Evolutionary conservation across 2,329 filamentous ascomycete species (phyloP).

Genomic region (Verruconis gallopava): DNA sequence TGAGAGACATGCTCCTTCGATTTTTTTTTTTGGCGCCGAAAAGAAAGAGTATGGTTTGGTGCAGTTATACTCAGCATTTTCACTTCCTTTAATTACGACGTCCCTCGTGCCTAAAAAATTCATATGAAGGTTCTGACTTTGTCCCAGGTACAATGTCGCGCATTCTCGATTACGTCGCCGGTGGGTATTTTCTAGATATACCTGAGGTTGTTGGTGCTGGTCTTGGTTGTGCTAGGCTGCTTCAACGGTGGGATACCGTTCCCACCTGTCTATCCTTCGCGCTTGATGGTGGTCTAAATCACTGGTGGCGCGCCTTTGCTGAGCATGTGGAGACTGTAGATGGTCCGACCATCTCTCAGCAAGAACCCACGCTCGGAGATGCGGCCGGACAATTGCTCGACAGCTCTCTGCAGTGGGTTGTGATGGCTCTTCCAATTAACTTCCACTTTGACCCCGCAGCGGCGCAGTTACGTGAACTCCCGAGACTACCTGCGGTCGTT

Average conservation of each 20-base stretch:
- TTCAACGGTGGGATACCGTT: conserved; percentile 50
- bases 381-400: conserved; percentile 12
- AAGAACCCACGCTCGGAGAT: conserved; percentile 10
- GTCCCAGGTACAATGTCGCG: too few relatives aligned
- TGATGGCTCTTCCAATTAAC: conserved; percentile 44
- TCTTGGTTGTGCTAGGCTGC: conserved; percentile 43
- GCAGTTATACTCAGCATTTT: too few relatives aligned
- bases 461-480: conserved; percentile 33
- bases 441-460: conserved; percentile 46
- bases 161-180: conserved; percentile 48
- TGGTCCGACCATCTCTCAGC: conserved; percentile 8
- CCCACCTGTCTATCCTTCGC: conserved; percentile 49
- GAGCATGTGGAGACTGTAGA: conserved; percentile 9
- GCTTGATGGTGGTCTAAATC: conserved; percentile 33
- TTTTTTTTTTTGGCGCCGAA: too few relatives aligned
- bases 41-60: too few relatives aligned
- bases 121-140: too few relatives aligned
- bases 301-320: conserved; percentile 18
- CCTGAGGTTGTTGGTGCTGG: conserved; percentile 43
- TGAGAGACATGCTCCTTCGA: too few relatives aligned
- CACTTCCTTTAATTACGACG: too few relatives aligned
- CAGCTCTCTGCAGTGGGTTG: conserved; percentile 43
- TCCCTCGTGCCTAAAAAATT: too few relatives aligned
- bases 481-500: conserved; percentile 30
- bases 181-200: conserved; percentile 46